These are phyloP conservation scores for Pythium insidiosum DNA, from an alignment of 352 stramenopile genomes.

Conservation along the genomic window DNA sequence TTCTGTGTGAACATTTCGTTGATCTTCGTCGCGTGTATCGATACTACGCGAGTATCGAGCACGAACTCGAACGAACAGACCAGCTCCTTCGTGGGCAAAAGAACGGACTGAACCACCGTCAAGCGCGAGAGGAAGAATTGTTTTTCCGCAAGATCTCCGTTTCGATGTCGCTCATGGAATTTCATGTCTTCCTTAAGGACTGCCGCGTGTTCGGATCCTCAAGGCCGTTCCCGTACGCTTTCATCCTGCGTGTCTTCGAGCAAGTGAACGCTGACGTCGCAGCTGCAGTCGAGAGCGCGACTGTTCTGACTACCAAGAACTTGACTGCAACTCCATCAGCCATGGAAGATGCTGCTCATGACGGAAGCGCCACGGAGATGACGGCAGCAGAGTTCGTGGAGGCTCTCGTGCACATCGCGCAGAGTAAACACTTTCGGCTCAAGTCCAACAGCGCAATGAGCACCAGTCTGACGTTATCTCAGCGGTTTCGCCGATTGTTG, in stretches of 20 bases:
- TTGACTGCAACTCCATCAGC: neutral
- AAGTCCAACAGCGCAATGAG: neutral
- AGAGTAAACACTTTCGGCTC: constrained; percentile 28
- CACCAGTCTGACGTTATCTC: constrained; percentile 16
- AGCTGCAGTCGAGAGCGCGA: constrained; percentile 13
- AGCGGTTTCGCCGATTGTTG: constrained; percentile 38
- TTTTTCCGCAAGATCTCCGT: constrained; percentile 64
- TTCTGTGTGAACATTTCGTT: constrained; percentile 36
- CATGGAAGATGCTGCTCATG: constrained; percentile 5
- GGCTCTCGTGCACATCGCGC: constrained; percentile 41
- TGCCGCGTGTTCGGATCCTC: constrained; percentile 46
- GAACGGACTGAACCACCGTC: neutral
- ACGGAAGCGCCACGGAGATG: constrained; percentile 33
- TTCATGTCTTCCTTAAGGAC: constrained; percentile 59
- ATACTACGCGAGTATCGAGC: constrained; percentile 48
- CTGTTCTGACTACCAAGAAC: constrained; percentile 10
- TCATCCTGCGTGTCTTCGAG: constrained; percentile 43
- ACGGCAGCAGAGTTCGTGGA: constrained; percentile 62
- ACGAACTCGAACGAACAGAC: constrained; percentile 12
- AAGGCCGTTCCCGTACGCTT: constrained; percentile 47
- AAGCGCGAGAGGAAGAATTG: constrained; percentile 29
- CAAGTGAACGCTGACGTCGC: constrained; percentile 38
- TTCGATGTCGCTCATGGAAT: constrained; percentile 60
- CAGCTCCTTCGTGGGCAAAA: constrained; percentile 15
- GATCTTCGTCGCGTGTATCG: constrained; percentile 39